phyloP scores from a whole-genome alignment of 441 rosid genomes.

The Adansonia gregorii region DNA sequence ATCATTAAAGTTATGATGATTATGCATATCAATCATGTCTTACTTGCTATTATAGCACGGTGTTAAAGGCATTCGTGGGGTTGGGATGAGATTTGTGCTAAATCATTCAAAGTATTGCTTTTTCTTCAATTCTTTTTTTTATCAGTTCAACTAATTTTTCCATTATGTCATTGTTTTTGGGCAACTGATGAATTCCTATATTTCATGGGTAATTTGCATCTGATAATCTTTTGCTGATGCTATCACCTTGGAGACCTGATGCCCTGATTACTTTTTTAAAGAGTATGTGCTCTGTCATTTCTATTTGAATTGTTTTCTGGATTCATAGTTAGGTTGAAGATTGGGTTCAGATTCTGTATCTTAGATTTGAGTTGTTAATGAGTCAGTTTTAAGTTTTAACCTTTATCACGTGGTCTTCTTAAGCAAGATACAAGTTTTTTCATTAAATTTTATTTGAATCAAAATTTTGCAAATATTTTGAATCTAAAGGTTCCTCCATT shows the following conservation, averaged over 20 bases:
- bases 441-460: no score
- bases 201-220: conserved; percentile 38
- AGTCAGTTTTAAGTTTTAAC: background rate
- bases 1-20: background rate
- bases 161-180: background rate
- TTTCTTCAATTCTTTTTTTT: background rate
- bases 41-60: background rate
- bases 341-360: background rate
- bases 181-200: conserved; percentile 26
- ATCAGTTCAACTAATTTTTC: background rate
- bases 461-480: no score
- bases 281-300: background rate
- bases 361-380: background rate
- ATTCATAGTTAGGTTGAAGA: background rate
- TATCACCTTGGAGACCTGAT: conserved; percentile 26
- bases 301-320: background rate
- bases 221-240: conserved; percentile 27
- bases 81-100: background rate
- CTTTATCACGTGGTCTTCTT: no score
- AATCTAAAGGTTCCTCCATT: no score
- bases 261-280: conserved; percentile 11
- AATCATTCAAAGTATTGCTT: background rate
- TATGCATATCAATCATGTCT: background rate
- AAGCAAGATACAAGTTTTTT: no score
- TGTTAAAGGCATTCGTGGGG: background rate